Base-by-base conservation (phyloP, 2,329 filamentous ascomycete species). In the Microthyrium microscopicum region DNA sequence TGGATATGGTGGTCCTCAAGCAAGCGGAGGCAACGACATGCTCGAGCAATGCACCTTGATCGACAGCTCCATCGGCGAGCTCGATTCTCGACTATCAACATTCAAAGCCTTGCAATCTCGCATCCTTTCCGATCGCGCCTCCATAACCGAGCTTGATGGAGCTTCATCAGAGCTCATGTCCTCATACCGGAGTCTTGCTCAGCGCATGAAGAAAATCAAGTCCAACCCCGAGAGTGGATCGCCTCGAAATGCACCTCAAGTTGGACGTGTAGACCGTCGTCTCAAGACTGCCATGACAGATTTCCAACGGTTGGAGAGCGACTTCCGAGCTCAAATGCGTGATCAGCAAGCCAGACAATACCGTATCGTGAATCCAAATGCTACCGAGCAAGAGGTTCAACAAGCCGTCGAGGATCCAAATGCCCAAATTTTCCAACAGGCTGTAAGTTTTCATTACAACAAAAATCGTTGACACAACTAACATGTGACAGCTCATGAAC, bases 271-370 rank as follows among this genome's bases (percentile, higher is more conserved):
- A 29, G 81, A 91, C 53, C 70, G 78, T 33, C 70, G 77, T 36
- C 66, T 94, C 44, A 85, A 87, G 61, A 62, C 68, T 28, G 80
- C 81, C 39, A 87, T 93, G 53, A 71, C 80, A 44, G 62, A 73
- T 40, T 94, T 85, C 62, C 82, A 89, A 56, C 67, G 73, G 42
- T 65, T 82, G 35, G 85, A 95, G 56, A 71, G 71, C 1, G 68
- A 75, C 16, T 93, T 85, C 66, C 72, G 78, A 50, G 78, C 79
- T 56, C 75, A 77, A 44, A 73, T 82, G 20, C 70, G 81, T 52
- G 78, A 83, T 31, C 82, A 91, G 56, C 80, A 91, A 60, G 78
- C 75, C 43, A 72, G 89, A 35, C 84, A 94, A 53, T 93, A 91
- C 58, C 71, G 79, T 38, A 94, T 95, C 51, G 85, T 89, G 35